Evolutionary conservation across 768 basidiomycete genomes (phyloP), one percentile per base, ranked within the genome.

Genomic region (Tricholomella constricta): DNA sequence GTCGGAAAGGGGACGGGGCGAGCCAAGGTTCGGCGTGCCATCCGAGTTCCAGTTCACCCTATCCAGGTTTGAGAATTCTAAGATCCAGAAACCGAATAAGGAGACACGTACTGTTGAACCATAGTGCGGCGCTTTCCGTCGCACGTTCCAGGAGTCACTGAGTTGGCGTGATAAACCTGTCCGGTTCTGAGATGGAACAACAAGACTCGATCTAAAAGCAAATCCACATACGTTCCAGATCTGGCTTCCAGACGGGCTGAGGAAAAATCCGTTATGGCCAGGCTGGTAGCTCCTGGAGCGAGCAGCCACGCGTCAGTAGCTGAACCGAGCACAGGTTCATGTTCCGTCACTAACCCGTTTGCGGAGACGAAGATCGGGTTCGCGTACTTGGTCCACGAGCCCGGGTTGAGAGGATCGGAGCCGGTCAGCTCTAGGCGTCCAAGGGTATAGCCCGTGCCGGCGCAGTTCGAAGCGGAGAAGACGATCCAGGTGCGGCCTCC

Each of bases 231-330:
- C 70, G 47, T 61, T 68, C 55, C 55, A 60, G 32, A 57, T 62
- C 19, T 67, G 32, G 25, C 52, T 61, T 9, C 60, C 62, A 46
- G 63, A 65, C 1, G 69, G 66, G 45, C 70, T 68, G 15, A 60
- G 37, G 64, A 70, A 72, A 54, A 68, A 71, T 0, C 71, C 70
- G 45, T 72, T 70, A 53, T 72, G 70, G 1, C 71, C 71, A 38
- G 71, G 70, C 65, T 61, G 52, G 35, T 55, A 58, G n/a, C 45
- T 58, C 27, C 59, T 58, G 35, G 54, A 25, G 44, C 44, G 29
- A 29, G 23, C 8, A 15, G 27, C 27, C 14, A 4, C 51, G 40
- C 34, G 12, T 10, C 14, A 34, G 31, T 22, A 42, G 36, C 15
- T 20, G 31, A 15, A 32, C 23, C 4, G 9, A 51, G 43, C 22